Evolutionary conservation across 495 filamentous ascomycete species (phyloP).

Genomic region (Xylaria nigripes): DNA sequence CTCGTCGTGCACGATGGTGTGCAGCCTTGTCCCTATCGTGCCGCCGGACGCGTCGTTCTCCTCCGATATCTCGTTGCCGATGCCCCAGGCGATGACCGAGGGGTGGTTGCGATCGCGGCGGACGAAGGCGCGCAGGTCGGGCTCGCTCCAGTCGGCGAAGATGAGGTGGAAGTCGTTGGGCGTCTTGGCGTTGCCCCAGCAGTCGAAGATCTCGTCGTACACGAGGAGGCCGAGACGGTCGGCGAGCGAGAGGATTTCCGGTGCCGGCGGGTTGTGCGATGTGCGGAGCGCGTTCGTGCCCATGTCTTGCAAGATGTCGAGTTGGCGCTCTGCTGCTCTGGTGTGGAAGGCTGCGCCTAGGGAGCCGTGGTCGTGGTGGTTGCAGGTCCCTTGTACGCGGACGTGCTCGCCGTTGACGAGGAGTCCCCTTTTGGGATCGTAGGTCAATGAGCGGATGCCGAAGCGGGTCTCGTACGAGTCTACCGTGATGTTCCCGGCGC

Average conservation of each 20-base stretch:
- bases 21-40: slow-evolving; percentile 23
- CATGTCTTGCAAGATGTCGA: slow-evolving; percentile 40
- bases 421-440: slow-evolving; percentile 32
- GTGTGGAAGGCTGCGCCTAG: slow-evolving; percentile 40
- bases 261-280: slow-evolving; percentile 43
- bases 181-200: slow-evolving; percentile 34
- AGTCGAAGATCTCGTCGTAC: slow-evolving; percentile 45
- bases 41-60: slow-evolving; percentile 26
- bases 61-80: slow-evolving; percentile 43
- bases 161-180: slow-evolving; percentile 40
- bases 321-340: slow-evolving; percentile 37
- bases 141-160: slow-evolving; percentile 41
- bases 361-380: slow-evolving; percentile 43
- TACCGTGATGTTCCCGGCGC: slow-evolving; percentile 16
- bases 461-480: slow-evolving; percentile 44
- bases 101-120: slow-evolving; percentile 46
- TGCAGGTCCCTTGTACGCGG: slow-evolving; percentile 34
- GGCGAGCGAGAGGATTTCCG: slow-evolving; percentile 49
- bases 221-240: slow-evolving; percentile 52
- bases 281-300: slow-evolving; percentile 41
- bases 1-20: slow-evolving; percentile 29
- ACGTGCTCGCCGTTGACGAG: slow-evolving; percentile 34
- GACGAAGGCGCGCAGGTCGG: slow-evolving; percentile 39
- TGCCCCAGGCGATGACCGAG: slow-evolving; percentile 40
- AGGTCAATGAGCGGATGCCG: slow-evolving; percentile 37